Evolutionary conservation across 176 grass and related monocot species (phyloP), one percentile per base, ranked within the genome.

Genomic region (Pontederia paniculata): DNA sequence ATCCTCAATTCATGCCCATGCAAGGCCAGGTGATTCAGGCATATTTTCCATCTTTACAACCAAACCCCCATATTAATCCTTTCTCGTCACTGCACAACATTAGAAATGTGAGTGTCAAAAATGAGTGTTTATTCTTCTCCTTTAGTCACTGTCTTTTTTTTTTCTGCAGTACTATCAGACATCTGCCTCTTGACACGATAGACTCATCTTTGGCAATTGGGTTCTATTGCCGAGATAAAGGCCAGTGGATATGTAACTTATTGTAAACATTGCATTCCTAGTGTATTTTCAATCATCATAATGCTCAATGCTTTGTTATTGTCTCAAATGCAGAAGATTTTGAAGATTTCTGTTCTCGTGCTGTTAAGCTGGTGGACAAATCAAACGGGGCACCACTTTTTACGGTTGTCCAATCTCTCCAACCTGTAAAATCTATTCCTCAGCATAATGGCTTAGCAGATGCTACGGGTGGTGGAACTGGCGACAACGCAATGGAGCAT

Each of bases 131-230:
- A 37, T 6, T 5, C 7, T 37, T 37, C 28, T 37, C 28, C 28
- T 23, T 69, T 62, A 20, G 54, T 31, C 49, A 50, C 15, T 10
- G 73, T 19, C 42, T 10, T 68, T 50, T 45, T 31, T n/a, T 44
- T 14, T 67, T 73, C 54, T 4, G 9, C 70, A 98, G 94, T 55
- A 75, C 76, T 15, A 73, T 98, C 15, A 74, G 78, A 3, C 80
- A 98, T 88, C 44, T 98, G 75, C 53, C 77, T 56, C 78, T 98
- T 50, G 83, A 93, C 70, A 69, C 73, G 73, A 80, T 98, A 77
- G 94, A 98, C 70, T 72, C 94, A 52, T 98, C 94, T 20, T 47
- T 98, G 61, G 94, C 94, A 28, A 93, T 98, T 80, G 94, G 94
- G 21, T 98, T 98, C 72, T 93, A 98, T 69, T 98, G 87, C 59